Base-by-base conservation (phyloP, 495 filamentous ascomycete genomes). In the Penicillium arizonense region DNA sequence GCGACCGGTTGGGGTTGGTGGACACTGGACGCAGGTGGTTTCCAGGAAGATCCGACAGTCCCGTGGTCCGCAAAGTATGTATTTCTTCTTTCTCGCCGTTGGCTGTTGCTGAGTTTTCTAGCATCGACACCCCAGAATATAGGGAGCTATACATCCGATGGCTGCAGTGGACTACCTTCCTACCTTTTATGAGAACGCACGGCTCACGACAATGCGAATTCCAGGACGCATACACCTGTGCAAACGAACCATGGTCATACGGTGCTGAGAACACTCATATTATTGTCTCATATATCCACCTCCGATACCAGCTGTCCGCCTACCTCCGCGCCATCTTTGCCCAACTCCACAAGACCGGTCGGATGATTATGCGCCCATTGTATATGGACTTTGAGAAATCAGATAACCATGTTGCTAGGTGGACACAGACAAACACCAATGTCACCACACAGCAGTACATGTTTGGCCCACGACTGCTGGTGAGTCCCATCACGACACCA, bases 161-260 rank as follows among this genome's bases (percentile, higher is more conserved):
- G 67, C 28, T 70, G 1, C 60, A 65, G 26, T 70, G 67, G 67
- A 45, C 58, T 10, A 61, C 62, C 0, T 70, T 70, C 30, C 18
- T 64, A 5, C 67, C 67, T 4, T 64, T 70, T 43, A 70, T 70
- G 67, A 59, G 67, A 13, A 61, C 58, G 3, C 67, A 70, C 34
- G 67, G 67, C 4, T 52, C 45, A 13, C 58, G 65, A 1, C 50
- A 49, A 2, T 67, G 67, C 36, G 30, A 58, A 10, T 20, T 40
- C 24, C 64, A 62, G 36, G 28, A 53, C 40, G 61, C 63, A 3
- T 67, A 59, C 34, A 63, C 64, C 3, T 67, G 67, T 23, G 58
- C 56, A 20, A 70, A 70, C 41, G 67, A 70, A 50, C 61, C 62
- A 9, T 70, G 67, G 67, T 65, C 62, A 1, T 70, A 70, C 44